A percentile compares a stretch with the other conserved stretches of the same genome.
Conservation (phyloP, 2,329 filamentous ascomycete genomes). For the Aspergillus niger region DNA sequence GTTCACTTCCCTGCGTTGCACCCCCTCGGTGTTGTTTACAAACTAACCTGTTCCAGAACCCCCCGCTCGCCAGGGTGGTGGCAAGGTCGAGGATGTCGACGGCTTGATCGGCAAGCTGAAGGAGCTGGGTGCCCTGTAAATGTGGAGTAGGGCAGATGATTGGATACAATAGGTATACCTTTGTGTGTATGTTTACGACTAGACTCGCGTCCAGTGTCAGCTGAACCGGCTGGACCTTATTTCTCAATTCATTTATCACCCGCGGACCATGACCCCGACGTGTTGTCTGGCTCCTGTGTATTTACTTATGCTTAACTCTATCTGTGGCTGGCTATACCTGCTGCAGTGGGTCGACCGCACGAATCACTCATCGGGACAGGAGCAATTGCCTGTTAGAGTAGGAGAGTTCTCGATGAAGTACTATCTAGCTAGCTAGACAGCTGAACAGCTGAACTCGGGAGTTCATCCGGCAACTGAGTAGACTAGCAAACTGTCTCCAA, state of each 20-base stretch:
- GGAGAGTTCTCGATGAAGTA: neutral
- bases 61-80: constrained; percentile 81
- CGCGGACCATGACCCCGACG: neutral
- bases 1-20: constrained; percentile 33
- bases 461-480: neutral
- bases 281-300: neutral
- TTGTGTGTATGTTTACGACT: constrained; percentile 22
- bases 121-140: constrained; percentile 85
- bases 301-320: neutral
- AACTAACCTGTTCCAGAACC: constrained; percentile 63
- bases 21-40: neutral
- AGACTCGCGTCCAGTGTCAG: constrained; percentile 1
- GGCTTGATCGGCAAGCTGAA: constrained; percentile 93
- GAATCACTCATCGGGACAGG: neutral
- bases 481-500: neutral
- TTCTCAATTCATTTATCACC: neutral
- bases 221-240: neutral
- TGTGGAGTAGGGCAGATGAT: neutral
- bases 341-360: too few species aligned
- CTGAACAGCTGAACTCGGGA: neutral
- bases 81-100: constrained; percentile 96
- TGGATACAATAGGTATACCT: neutral
- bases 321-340: neutral
- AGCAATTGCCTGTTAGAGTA: neutral
- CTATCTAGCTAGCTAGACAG: neutral